These are phyloP conservation scores for Epichloe sp. DNA, from an alignment of 2,329 filamentous ascomycete genomes.

Conservation along the genomic window DNA sequence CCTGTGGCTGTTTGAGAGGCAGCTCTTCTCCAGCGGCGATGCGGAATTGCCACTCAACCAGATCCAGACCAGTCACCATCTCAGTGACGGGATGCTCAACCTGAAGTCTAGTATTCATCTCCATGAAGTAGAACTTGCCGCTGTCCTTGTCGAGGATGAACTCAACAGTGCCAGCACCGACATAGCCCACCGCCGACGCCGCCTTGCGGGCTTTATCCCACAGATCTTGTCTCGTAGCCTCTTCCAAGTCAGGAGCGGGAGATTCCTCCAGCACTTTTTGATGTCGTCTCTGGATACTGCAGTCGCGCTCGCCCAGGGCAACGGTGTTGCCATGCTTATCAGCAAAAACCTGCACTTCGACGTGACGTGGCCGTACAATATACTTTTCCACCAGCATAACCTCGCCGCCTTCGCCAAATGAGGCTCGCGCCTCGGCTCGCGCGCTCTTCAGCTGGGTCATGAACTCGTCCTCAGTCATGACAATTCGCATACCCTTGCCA, in stretches of 20 bases:
- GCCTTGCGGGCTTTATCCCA: conserved; percentile 54
- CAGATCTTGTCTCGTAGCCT: conserved; percentile 44
- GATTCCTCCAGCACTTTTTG: conserved; percentile 90
- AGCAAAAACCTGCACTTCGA: conserved; percentile 85
- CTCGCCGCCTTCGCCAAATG: conserved; percentile 68
- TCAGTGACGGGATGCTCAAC: conserved; percentile 90
- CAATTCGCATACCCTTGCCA: conserved; percentile 75
- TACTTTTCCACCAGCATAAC: conserved; percentile 79
- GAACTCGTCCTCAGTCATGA: conserved; percentile 55
- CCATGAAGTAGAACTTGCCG: conserved; percentile 70
- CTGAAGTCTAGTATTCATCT: conserved; percentile 80
- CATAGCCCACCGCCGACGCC: conserved; percentile 67
- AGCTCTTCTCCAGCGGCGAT: conserved; percentile 46
- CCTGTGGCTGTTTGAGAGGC: conserved; percentile 43
- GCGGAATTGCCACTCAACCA: conserved; percentile 94
- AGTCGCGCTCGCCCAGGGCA: conserved; percentile 78
- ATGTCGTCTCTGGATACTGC: conserved; percentile 73
- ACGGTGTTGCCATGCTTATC: conserved; percentile 68
- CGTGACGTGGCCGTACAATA: conserved; percentile 65
- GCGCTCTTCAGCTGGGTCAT: conserved; percentile 57
- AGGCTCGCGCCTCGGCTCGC: conserved; percentile 59
- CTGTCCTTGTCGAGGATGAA: conserved; percentile 79
- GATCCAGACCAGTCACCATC: conserved; percentile 55
- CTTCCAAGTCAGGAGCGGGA: conserved; percentile 56
- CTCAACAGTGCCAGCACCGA: conserved; percentile 81